These are phyloP conservation scores for Pestalotiopsis sp. DNA, from an alignment of 2,329 filamentous ascomycete genomes.

Conservation along the genomic window DNA sequence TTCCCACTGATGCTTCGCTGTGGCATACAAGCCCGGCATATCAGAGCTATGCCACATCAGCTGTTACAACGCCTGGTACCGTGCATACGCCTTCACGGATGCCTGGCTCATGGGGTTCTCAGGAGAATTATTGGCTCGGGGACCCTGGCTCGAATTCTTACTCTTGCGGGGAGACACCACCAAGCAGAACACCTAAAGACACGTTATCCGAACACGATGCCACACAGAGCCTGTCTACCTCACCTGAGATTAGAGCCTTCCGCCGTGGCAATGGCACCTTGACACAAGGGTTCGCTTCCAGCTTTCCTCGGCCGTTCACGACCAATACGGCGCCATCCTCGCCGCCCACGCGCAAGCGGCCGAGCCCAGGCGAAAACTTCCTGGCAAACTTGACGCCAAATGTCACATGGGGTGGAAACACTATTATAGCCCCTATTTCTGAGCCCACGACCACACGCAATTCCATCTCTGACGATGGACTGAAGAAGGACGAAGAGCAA, in stretches of 20 bases:
- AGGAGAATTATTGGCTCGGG: constrained; percentile 54
- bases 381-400: constrained; percentile 57
- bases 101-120: constrained; percentile 60
- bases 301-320: constrained; percentile 51
- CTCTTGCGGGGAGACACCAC: constrained; percentile 65
- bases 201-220: constrained; percentile 47
- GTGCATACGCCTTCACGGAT: constrained; percentile 58
- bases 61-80: constrained; percentile 59
- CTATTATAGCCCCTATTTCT: constrained; percentile 42
- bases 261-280: constrained; percentile 59
- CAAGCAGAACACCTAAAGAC: constrained; percentile 50
- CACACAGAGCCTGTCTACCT: constrained; percentile 60
- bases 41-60: constrained; percentile 57
- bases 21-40: constrained; percentile 49
- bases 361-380: constrained; percentile 65
- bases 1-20: constrained; percentile 58
- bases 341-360: constrained; percentile 52
- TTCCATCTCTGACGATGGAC: constrained; percentile 59
- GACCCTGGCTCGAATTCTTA: constrained; percentile 61
- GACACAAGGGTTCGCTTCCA: constrained; percentile 58
- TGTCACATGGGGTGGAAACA: constrained; percentile 54
- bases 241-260: constrained; percentile 57
- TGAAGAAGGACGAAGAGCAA: constrained; percentile 46
- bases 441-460: constrained; percentile 52
- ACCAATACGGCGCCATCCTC: constrained; percentile 41